Base-by-base conservation (phyloP, 2,329 filamentous ascomycete species). In the Sporothrix protearum region DNA sequence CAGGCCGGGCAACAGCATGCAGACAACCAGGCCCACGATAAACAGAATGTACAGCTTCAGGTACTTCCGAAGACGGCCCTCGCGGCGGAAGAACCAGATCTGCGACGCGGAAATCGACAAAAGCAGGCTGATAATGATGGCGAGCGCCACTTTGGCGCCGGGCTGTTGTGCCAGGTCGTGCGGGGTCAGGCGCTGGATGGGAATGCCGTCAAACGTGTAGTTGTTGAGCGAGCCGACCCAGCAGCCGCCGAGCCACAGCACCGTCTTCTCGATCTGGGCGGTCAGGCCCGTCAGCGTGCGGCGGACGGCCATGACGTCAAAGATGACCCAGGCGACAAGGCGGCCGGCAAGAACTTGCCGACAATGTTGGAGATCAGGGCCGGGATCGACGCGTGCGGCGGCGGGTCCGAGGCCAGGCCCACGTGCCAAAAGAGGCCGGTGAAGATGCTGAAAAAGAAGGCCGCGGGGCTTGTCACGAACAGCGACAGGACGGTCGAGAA, bases 181-280 rank as follows among this genome's bases (percentile, higher is more conserved):
- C 0, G 91, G 89, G 9, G 92, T 98, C n/a, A 99, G 85, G 2
- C 96, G 91, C 80, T 94, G 89, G 75, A 99, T 96, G 0, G 96
- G 96, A 73, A 99, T 97, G 81, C 92, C 91, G 76, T 93, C 92
- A 77, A 99, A 93, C 0, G 96, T 98, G 81, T 97, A 96, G 81
- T 98, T 98, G 77, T 95, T 95, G 75, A 99, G 82, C 0, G 93
- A 91, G 19, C 94, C 96, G 51, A 97, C 88, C 91, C 96, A 99
- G 78, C 92, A 94, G 8, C 89, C 91, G 0, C 94, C 94, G 0
- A 99, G 84, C 91, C 94, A 98, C 36, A 98, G 85, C 2, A 98
- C 81, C 0, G 93, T 92, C 84, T 97, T 97, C 78, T 97, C 95
- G 57, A 97, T 77, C 78, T 97, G 95, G 0, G 94, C 93, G 0